Percentiles rank a stretch among this genome's conserved stretches.
phyloP scores from a whole-genome alignment of 2,329 filamentous ascomycete species.

The Balansia obtecta region DNA sequence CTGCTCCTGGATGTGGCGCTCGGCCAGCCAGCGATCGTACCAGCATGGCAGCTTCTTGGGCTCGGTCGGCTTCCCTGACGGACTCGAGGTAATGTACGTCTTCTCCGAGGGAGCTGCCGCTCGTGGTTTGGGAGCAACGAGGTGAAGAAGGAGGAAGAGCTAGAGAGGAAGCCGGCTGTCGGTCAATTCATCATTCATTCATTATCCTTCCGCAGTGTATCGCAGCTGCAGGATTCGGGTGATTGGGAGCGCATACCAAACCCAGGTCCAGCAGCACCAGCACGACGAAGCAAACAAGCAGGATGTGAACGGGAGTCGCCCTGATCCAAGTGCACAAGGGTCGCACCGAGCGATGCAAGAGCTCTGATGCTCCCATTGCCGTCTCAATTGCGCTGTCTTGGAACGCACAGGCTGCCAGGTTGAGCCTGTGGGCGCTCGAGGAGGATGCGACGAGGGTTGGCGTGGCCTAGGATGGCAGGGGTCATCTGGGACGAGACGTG shows the following conservation, averaged over 20 bases:
- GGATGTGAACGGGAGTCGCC: slow-evolving; percentile 26
- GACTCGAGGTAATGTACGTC: slow-evolving; percentile 63
- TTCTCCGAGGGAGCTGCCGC: slow-evolving; percentile 66
- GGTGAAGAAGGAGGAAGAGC: slow-evolving; percentile 54
- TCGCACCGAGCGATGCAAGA: slow-evolving; percentile 22
- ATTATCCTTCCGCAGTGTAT: too few species aligned
- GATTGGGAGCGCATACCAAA: slow-evolving; percentile 18
- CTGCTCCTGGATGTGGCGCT: slow-evolving; percentile 39
- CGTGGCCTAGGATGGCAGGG: neutral
- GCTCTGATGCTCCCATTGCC: slow-evolving; percentile 12
- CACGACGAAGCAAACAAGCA: slow-evolving; percentile 23
- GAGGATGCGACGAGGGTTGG: neutral
- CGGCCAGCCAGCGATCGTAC: slow-evolving; percentile 63
- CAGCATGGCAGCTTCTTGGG: slow-evolving; percentile 63
- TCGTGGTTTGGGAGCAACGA: slow-evolving; percentile 73
- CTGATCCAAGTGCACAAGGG: slow-evolving; percentile 23
- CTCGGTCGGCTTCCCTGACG: slow-evolving; percentile 30
- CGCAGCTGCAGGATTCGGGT: too few species aligned
- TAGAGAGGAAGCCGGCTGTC: slow-evolving; percentile 9
- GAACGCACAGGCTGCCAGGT: neutral
- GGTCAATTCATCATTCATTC: slow-evolving; percentile 5
- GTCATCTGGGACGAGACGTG: neutral
- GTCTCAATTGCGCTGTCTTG: neutral
- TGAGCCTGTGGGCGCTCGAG: neutral
- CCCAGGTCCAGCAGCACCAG: slow-evolving; percentile 23